Evolutionary conservation across 2,329 filamentous ascomycete species (phyloP), one percentile per base, ranked within the genome.

Genomic region (Calonectria henricotiae): DNA sequence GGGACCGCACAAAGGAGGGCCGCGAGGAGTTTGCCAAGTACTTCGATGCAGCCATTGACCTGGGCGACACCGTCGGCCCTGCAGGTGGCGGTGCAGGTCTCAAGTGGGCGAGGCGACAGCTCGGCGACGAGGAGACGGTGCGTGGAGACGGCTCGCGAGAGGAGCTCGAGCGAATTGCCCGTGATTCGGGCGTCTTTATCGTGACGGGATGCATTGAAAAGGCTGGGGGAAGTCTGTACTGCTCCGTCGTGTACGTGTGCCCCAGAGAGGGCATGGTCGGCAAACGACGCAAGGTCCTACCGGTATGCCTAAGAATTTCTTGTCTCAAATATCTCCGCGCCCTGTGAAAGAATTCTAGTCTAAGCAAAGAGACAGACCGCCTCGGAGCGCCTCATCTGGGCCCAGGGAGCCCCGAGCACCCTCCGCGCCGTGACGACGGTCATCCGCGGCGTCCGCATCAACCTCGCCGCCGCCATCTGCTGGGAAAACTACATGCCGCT

Each of bases 401-500:
- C 93, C 0, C 94, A 97, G 80, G 95, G 95, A 46, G 92, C 91
- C 2, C 90, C 95, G 0, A 89, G 89, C 0, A 96, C 94, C 4
- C 87, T 98, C 32, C 90, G 90, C 72, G 95, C 95, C 4, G 90
- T 98, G 1, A 92, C 90, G 30, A 95, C 94, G 1, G 89, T 86
- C 27, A 94, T 98, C 80, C 92, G 92, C 71, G 94, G 94, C 61
- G 89, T 95, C 2, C 91, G 90, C 73, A 83, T 98, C 70, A 96
- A 94, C 67, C 88, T 98, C 70, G 95, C 92, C 0, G 91, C 93
- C 3, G 96, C 95, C 4, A 97, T 98, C 74, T 98, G 95, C 86
- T 98, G 95, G 95, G 95, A 98, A 82, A 98, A 94, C 81, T 97
- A 96, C 84, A 98, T 98, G 95, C 95, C 95, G 0, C 85, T 98